Base-by-base conservation (phyloP, 257 asterid species). In the Solanum commersonii region DNA sequence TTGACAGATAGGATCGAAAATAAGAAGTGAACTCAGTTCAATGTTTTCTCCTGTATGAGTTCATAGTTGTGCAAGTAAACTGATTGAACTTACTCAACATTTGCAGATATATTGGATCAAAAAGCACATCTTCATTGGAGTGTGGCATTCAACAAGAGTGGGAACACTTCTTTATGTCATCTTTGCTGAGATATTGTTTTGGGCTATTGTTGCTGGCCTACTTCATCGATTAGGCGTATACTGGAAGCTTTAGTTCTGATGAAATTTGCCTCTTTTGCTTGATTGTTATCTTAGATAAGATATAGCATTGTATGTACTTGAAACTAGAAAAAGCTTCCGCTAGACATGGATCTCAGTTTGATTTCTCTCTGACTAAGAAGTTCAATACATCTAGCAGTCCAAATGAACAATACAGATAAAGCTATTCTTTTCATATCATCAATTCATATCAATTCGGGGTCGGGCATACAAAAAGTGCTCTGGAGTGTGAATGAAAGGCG, bases 161-260 rank as follows among this genome's bases (percentile, higher is more conserved):
- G 98, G 98, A 6, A 92, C 89, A 86, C 94, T 95, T 20, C 92
- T 95, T 14, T 95, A 95, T 90, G 98, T 94, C 37, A 86, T 94
- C 38, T 93, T 95, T 87, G 96, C 91, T n/a, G 98, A 95, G 87
- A 94, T 95, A 86, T 73, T 92, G 88, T 94, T 95, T 90, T 95
- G 98, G 98, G 94, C 88, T 40, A 37, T 93, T 2, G 88, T 94
- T 85, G 90, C 94, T 78, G 97, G 95, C 83, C 18, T 93, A 52
- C 88, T 93, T 77, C 98, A 95, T 83, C 49, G 91, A 71, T 60
- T 94, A 22, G 90, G 93, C 87, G 88, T 95, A 29, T 94, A 95
- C 86, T 95, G 98, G 97, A 95, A 94, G 93, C 97, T 95, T 84
- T 91, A 90, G 67, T 72, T 72, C 34, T 46, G 34, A 6, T 56